Evolutionary conservation across 768 basidiomycete species (phyloP).

Genomic region (Mycena olivaceomarginata): DNA sequence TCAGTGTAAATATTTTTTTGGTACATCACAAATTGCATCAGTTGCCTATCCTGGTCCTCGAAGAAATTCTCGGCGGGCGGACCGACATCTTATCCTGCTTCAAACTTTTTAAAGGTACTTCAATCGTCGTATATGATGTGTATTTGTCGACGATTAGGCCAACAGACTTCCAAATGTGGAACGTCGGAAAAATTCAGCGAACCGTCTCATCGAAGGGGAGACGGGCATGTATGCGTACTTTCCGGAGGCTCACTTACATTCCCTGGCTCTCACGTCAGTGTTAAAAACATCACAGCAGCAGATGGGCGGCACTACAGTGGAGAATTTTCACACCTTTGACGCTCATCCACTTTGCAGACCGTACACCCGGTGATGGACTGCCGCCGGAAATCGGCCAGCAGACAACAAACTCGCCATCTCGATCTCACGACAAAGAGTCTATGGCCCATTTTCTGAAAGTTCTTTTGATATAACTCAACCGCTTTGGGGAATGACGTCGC

Average conservation of each 20-base stretch:
- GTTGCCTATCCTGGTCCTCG: slow-evolving; percentile 18
- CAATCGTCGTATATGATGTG: background rate
- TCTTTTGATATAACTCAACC: slow-evolving; percentile 4
- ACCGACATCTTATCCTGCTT: slow-evolving; percentile 22
- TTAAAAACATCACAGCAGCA: slow-evolving; percentile 30
- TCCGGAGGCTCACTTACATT: slow-evolving; percentile 23
- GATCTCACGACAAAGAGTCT: slow-evolving; percentile 19
- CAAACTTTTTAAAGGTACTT: background rate
- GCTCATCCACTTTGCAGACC: slow-evolving; percentile 33
- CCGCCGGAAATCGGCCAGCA: slow-evolving; percentile 14
- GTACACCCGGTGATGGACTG: slow-evolving; percentile 29
- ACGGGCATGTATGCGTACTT: slow-evolving; percentile 18
- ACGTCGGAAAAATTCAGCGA: slow-evolving; percentile 7
- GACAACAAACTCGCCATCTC: slow-evolving; percentile 28
- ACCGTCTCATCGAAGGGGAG: background rate
- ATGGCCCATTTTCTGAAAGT: slow-evolving; percentile 1
- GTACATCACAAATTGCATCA: background rate
- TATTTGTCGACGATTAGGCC: too few species aligned
- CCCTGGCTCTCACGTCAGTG: slow-evolving; percentile 39
- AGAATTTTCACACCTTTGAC: slow-evolving; percentile 27
- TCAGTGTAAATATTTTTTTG: background rate
- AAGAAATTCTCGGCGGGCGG: slow-evolving; percentile 11
- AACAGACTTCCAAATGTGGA: background rate
- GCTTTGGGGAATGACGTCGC: background rate
- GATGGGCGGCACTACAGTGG: slow-evolving; percentile 38